Conservation (phyloP, 2,329 filamentous ascomycete genomes). For the Dothiorella sarmentorum region DNA sequence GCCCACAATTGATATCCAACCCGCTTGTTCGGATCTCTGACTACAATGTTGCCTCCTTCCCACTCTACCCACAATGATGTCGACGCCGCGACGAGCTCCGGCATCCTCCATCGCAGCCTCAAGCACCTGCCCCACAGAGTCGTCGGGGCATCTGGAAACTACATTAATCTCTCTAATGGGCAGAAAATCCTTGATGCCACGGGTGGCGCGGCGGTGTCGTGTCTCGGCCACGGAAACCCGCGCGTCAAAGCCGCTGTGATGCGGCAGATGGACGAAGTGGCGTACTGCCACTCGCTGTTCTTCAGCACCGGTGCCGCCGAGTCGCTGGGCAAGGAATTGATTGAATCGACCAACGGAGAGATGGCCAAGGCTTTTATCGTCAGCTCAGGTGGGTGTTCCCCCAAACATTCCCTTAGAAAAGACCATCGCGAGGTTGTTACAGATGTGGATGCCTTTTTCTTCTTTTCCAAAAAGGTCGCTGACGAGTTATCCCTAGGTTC, state of each 20-base stretch:
- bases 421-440: too few relatives aligned
- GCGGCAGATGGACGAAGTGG: conserved; percentile 56
- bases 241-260: conserved; percentile 59
- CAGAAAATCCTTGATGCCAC: conserved; percentile 67
- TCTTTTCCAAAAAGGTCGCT: neutral
- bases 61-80: neutral
- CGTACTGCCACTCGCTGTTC: conserved; percentile 58
- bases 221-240: conserved; percentile 64
- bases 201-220: conserved; percentile 69
- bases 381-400: conserved; percentile 49
- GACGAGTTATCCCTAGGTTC: conserved; percentile 47
- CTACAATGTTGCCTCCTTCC: neutral
- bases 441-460: too few relatives aligned
- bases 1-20: too few relatives aligned
- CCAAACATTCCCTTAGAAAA: too few relatives aligned
- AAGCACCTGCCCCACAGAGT: conserved; percentile 47
- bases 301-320: conserved; percentile 56
- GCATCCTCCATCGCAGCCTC: conserved; percentile 53
- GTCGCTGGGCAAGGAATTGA: conserved; percentile 50
- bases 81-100: conserved; percentile 13
- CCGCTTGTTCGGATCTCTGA: too few relatives aligned
- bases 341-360: conserved; percentile 49
- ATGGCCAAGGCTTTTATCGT: conserved; percentile 56
- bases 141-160: conserved; percentile 49
- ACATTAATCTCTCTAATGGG: conserved; percentile 53